These are phyloP conservation scores for Zoysia japonica DNA, from an alignment of 176 grass and related monocot species.

Conservation along the genomic window DNA sequence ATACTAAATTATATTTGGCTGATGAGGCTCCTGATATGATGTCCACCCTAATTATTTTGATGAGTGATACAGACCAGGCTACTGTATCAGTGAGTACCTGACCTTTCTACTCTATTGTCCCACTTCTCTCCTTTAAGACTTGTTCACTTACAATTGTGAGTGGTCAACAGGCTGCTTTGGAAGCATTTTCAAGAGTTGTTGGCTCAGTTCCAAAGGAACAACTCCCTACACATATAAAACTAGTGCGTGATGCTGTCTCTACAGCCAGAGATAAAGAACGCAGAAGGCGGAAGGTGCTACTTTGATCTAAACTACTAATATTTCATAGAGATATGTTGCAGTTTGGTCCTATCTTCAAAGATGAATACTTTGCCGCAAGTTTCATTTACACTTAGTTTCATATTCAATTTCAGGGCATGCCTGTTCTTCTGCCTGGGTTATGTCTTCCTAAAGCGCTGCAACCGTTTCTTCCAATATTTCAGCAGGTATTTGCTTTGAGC, in stretches of 20 bases:
- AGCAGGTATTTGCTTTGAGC: constrained; percentile 65
- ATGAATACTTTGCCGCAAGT: constrained; percentile 6
- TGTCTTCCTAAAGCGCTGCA: constrained; percentile 94
- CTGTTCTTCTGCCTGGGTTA: constrained; percentile 84
- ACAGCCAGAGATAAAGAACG: constrained; percentile 97
- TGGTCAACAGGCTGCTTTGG: constrained; percentile 77
- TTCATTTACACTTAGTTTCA: constrained; percentile 12
- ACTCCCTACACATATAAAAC: constrained; percentile 83
- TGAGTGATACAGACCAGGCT: constrained; percentile 82
- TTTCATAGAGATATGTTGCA: constrained; percentile 21
- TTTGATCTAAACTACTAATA: constrained; percentile 15
- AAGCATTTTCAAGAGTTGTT: constrained; percentile 92
- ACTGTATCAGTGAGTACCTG: constrained; percentile 75
- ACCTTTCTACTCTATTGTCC: constrained; percentile 26
- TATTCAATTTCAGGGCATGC: constrained; percentile 72
- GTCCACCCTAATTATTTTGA: constrained; percentile 73
- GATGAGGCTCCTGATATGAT: constrained; percentile 90
- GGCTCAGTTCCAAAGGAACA: constrained; percentile 85
- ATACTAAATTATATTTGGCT: constrained; percentile 86
- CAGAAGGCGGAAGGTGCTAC: constrained; percentile 80
- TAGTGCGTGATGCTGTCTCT: constrained; percentile 93
- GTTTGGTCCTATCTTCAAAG: not conserved
- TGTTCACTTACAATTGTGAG: constrained; percentile 40
- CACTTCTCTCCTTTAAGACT: constrained; percentile 22
- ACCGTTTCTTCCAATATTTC: constrained; percentile 89